These are phyloP conservation scores for Begonia fuchsioides DNA, from an alignment of 306 rosid genomes.

Conservation along the genomic window DNA sequence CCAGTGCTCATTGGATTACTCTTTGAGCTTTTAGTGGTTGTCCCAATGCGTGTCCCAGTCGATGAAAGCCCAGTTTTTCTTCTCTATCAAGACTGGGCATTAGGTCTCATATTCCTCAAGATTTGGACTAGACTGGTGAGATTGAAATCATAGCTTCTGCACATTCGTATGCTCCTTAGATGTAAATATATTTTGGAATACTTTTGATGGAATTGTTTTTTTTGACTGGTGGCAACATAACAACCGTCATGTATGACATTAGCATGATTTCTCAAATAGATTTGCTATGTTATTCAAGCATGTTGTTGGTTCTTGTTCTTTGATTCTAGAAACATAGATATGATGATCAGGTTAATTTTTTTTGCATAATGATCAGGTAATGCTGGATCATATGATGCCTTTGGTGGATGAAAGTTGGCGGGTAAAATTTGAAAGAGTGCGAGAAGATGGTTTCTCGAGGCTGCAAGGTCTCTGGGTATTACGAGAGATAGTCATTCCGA, in stretches of 20 bases:
- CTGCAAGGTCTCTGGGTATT: constrained; percentile 95
- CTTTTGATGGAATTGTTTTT: no score
- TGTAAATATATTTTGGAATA: no score
- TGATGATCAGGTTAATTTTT: no score
- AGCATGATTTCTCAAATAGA: no score
- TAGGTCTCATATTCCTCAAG: constrained; percentile 95
- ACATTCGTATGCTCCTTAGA: background rate
- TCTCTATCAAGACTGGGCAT: constrained; percentile 98
- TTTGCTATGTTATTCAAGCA: no score
- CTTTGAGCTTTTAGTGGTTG: constrained; percentile 97
- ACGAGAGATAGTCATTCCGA: constrained; percentile 87
- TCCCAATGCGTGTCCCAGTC: constrained; percentile 97
- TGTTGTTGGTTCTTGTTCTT: no score
- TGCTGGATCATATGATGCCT: constrained; percentile 99
- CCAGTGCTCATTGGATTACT: constrained; percentile 91
- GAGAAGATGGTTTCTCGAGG: constrained; percentile 95
- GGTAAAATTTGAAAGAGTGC: constrained; percentile 80
- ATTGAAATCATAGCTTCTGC: background rate
- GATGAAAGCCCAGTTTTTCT: constrained; percentile 99
- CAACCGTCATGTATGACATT: no score
- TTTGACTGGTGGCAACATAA: no score
- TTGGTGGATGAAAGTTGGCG: constrained; percentile 93
- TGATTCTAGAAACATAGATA: no score
- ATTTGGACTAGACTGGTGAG: constrained; percentile 99
- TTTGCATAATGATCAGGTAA: constrained; percentile 35